These are phyloP conservation scores for Gossypium gossypioides DNA, from an alignment of 441 rosid genomes.

Conservation along the genomic window DNA sequence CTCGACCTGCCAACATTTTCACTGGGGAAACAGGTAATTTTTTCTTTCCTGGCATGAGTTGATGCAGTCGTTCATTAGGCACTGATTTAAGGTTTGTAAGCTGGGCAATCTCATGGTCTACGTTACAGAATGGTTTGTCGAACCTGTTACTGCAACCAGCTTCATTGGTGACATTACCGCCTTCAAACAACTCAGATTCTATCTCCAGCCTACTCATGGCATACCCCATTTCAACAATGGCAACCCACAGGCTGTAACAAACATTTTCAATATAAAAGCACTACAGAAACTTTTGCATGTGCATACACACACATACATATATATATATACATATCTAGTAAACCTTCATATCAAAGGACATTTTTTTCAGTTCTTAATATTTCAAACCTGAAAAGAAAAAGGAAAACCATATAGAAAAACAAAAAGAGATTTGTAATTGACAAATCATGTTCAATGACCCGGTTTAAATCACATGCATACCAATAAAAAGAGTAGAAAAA, in stretches of 20 bases:
- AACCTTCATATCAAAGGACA: conserved; percentile 4
- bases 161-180: conserved; percentile 10
- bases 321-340: not conserved
- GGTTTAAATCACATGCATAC: not conserved
- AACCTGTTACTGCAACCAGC: not conserved
- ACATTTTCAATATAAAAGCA: not conserved
- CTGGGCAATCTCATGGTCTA: conserved; percentile 46
- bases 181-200: conserved; percentile 15
- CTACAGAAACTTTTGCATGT: not conserved
- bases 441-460: not conserved
- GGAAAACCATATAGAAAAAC: not conserved
- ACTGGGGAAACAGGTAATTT: conserved; percentile 34
- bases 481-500: not conserved
- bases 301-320: not conserved
- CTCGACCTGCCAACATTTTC: conserved; percentile 55
- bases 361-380: conserved; percentile 1
- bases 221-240: conserved; percentile 10
- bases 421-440: not conserved
- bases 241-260: conserved; percentile 5
- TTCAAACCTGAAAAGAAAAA: conserved; percentile 6
- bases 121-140: conserved; percentile 13
- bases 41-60: conserved; percentile 26
- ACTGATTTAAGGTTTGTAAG: conserved; percentile 34
- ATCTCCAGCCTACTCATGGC: conserved; percentile 22
- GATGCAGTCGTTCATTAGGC: conserved; percentile 33